Conservation (phyloP, 768 basidiomycete species). For the Termitomyces sp. region DNA sequence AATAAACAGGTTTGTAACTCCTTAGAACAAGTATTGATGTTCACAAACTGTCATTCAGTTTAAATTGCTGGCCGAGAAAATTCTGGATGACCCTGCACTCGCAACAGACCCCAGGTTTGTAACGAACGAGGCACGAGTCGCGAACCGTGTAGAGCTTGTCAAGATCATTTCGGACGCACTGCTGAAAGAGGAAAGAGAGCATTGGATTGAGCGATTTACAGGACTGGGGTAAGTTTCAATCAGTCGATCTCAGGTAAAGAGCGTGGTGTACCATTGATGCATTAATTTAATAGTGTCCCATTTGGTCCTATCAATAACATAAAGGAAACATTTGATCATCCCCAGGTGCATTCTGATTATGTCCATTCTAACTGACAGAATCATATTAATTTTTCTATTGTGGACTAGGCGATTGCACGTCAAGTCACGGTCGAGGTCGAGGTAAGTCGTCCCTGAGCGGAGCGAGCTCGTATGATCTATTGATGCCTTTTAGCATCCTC, state of each 20-base stretch:
- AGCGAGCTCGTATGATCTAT: slow-evolving; percentile 19
- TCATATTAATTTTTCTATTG: slow-evolving; percentile 3
- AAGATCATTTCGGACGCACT: slow-evolving; percentile 62
- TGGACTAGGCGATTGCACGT: slow-evolving; percentile 63
- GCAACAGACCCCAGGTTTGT: slow-evolving; percentile 58
- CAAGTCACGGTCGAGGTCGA: slow-evolving; percentile 74
- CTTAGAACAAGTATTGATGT: neutral
- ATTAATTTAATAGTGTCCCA: slow-evolving; percentile 58
- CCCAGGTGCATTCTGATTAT: slow-evolving; percentile 41
- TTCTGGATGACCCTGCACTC: slow-evolving; percentile 61
- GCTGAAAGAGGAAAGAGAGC: slow-evolving; percentile 49
- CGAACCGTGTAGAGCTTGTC: slow-evolving; percentile 68
- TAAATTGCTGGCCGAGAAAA: slow-evolving; percentile 54
- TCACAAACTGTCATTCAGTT: slow-evolving; percentile 46
- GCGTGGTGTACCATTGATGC: neutral
- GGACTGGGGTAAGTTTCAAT: slow-evolving; percentile 64
- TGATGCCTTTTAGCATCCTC: slow-evolving; percentile 50
- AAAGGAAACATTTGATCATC: slow-evolving; percentile 84
- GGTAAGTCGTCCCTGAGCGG: slow-evolving; percentile 41
- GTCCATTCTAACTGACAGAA: neutral
- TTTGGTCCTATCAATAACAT: slow-evolving; percentile 94
- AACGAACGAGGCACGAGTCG: slow-evolving; percentile 73
- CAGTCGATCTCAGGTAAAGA: neutral
- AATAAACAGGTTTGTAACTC: slow-evolving; percentile 62
- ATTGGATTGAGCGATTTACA: slow-evolving; percentile 74